Conservation (phyloP, 2,329 filamentous ascomycete species). For the Stagonosporopsis chrysanthemi region DNA sequence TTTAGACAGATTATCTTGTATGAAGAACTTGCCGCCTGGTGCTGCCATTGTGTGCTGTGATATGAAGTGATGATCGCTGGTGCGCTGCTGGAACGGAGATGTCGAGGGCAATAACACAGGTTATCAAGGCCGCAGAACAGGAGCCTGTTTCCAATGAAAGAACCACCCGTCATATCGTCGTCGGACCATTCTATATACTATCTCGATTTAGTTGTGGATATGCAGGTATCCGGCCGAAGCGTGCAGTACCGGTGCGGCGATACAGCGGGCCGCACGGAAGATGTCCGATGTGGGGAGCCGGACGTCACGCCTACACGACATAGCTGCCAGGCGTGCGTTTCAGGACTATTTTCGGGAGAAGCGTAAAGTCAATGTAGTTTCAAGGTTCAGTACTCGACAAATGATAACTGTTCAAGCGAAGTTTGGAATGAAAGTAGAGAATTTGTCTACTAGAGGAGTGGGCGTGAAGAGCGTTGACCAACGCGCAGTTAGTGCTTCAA, state of each 20-base stretch:
- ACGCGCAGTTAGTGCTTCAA: not conserved
- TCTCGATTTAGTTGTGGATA: not conserved
- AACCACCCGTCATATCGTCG: not conserved
- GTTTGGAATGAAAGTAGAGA: not conserved
- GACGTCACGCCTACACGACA: slow-evolving; percentile 11
- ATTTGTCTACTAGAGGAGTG: not conserved
- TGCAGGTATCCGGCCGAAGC: slow-evolving; percentile 5
- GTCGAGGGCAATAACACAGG: not conserved
- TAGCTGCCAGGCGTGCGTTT: slow-evolving; percentile 2
- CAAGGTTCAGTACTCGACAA: not conserved
- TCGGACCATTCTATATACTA: slow-evolving; percentile 6
- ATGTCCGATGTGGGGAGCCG: slow-evolving; percentile 17
- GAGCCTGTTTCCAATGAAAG: too few relatives aligned
- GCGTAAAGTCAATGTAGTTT: not conserved
- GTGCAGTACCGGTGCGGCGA: slow-evolving; percentile 4
- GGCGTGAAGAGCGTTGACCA: not conserved
- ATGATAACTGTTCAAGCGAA: not conserved
- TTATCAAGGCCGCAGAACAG: not conserved
- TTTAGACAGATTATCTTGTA: slow-evolving; percentile 55
- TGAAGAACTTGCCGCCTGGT: slow-evolving; percentile 53
- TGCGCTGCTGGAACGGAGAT: not conserved
- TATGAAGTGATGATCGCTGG: not conserved
- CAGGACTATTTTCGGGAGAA: slow-evolving; percentile 4
- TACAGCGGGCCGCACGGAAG: not conserved
- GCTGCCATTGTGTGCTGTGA: slow-evolving; percentile 47